Evolutionary conservation across 2,329 filamentous ascomycete species (phyloP), one percentile per base, ranked within the genome.

Genomic region (Pochonia chlamydosporia): DNA sequence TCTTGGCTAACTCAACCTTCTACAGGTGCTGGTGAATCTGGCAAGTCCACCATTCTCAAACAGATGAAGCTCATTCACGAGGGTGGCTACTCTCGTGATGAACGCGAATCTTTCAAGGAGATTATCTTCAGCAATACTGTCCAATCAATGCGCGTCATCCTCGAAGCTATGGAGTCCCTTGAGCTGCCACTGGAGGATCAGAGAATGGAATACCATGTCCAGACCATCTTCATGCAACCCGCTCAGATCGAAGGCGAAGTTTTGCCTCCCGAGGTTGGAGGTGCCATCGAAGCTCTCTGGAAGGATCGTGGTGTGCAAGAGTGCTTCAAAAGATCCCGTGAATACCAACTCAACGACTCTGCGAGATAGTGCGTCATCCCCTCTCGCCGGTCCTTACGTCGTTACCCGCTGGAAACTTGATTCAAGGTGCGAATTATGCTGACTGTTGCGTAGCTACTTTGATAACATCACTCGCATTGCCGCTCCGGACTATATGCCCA

Each of bases 191-290:
- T 96, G 46, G 89, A 93, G 66, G 90, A 96, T 65, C 87, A 88
- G 66, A 84, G 89, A 62, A 89, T 92, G 76, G 91, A 96, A 71
- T 96, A 96, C 72, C 91, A 96, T 67, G 91, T 96, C 48, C 90
- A 96, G 75, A 96, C 91, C 63, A 95, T 96, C 68, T 96, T 96
- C 78, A 96, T 96, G 89, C 91, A 96, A 68, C 91, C 91, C 43
- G 87, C 89, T 54, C 91, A 96, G 75, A 96, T 96, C 55, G 91
- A 96, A 72, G 91, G 91, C 54, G 91, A 96, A 63, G 89, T 89
- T 58, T 78, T 96, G 31, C 90, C 91, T n/a, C 87, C 89, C 11
- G 91, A 96, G 74, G 91, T 96, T 57, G 91, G 91, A 65, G 87
- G 85, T 60, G 91, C 91, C 62, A 96, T 96, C 65, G 88, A 90